Conservation (phyloP, 345 rosid genomes). For the Populus simonii region DNA sequence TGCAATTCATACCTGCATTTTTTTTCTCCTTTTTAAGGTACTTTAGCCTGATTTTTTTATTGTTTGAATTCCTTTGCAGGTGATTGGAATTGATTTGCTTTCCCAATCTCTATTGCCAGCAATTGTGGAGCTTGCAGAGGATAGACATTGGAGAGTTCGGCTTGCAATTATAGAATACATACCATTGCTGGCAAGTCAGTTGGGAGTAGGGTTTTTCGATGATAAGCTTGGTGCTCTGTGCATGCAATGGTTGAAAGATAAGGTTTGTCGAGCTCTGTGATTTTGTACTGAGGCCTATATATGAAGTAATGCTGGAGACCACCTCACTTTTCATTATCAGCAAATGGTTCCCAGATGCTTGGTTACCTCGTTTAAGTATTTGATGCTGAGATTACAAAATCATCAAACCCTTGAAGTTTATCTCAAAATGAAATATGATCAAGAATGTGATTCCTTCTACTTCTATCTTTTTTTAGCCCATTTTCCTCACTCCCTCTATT, state of each 20-base stretch:
- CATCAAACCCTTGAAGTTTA: background rate
- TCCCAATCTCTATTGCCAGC: slow-evolving; percentile 93
- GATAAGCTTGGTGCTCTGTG: slow-evolving; percentile 93
- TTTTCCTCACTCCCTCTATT: background rate
- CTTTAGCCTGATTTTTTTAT: background rate
- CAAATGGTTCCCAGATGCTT: background rate
- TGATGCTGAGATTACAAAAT: background rate
- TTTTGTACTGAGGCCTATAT: background rate
- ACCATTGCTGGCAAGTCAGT: slow-evolving; percentile 88
- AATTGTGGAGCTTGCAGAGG: slow-evolving; percentile 96
- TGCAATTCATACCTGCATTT: background rate
- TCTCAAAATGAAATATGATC: background rate
- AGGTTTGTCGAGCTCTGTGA: slow-evolving; percentile 43
- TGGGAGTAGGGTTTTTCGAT: slow-evolving; percentile 89
- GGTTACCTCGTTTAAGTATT: background rate
- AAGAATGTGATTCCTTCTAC: background rate
- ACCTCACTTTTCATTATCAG: background rate
- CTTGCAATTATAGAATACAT: slow-evolving; percentile 96
- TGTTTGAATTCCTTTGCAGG: slow-evolving; percentile 43
- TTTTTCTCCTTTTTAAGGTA: background rate
- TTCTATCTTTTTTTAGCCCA: background rate
- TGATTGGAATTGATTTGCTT: slow-evolving; percentile 89
- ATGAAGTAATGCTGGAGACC: background rate
- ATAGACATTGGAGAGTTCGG: slow-evolving; percentile 94
- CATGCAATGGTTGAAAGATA: slow-evolving; percentile 98